These are phyloP conservation scores for Chalciporus chontae DNA, from an alignment of 768 basidiomycete genomes.

Conservation along the genomic window DNA sequence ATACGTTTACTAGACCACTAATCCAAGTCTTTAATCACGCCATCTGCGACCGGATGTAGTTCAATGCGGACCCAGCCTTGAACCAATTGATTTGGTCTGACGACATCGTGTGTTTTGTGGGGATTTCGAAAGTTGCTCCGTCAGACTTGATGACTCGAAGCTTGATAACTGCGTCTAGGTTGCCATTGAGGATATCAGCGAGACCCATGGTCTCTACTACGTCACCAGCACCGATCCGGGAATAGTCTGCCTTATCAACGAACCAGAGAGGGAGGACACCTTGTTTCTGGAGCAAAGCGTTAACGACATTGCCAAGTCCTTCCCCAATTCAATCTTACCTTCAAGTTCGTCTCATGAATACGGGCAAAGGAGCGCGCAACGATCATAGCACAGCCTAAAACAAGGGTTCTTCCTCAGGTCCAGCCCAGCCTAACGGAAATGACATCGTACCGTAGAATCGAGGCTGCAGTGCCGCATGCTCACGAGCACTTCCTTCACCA, in stretches of 20 bases:
- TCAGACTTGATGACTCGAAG: slow-evolving; percentile 64
- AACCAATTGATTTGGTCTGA: slow-evolving; percentile 90
- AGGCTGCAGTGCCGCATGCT: slow-evolving; percentile 96
- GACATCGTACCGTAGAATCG: slow-evolving; percentile 73
- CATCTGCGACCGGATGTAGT: slow-evolving; percentile 72
- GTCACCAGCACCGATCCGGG: slow-evolving; percentile 79
- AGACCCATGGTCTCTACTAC: slow-evolving; percentile 82
- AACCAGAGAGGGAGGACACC: slow-evolving; percentile 97
- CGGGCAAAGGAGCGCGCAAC: slow-evolving; percentile 93
- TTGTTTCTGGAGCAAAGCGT: slow-evolving; percentile 69
- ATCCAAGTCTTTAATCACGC: slow-evolving; percentile 7
- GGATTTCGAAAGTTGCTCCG: slow-evolving; percentile 64
- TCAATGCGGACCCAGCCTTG: slow-evolving; percentile 82
- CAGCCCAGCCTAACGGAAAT: neutral
- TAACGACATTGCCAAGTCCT: slow-evolving; percentile 1
- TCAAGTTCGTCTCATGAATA: slow-evolving; percentile 97
- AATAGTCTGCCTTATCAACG: slow-evolving; percentile 79
- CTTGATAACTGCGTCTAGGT: slow-evolving; percentile 40
- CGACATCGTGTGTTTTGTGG: slow-evolving; percentile 86
- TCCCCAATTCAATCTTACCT: slow-evolving; percentile 44
- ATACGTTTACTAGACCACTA: neutral
- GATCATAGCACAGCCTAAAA: slow-evolving; percentile 77
- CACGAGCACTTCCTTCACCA: slow-evolving; percentile 95
- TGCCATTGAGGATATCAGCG: slow-evolving; percentile 51
- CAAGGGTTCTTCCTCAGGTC: neutral